Evolutionary conservation across 225 moss, liverwort and hornwort species (phyloP).

Genomic region (Bryum argenteum): DNA sequence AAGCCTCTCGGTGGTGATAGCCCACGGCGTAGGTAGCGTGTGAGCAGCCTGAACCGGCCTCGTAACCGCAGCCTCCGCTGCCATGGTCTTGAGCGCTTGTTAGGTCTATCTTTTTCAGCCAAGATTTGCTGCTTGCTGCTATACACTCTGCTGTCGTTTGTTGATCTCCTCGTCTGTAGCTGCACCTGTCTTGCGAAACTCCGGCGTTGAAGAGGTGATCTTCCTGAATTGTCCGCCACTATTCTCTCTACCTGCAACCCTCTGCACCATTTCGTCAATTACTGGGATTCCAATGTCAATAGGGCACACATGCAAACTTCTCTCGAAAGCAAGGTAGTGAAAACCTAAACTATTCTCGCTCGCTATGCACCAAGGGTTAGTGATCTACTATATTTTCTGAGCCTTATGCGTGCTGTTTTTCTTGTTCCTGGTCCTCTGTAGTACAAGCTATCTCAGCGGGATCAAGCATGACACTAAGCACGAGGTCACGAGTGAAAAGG

Average conservation of each 20-base stretch:
- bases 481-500: neutral
- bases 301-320: neutral
- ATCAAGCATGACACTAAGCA: neutral
- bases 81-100: constrained; percentile 35
- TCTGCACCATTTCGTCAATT: constrained; percentile 46
- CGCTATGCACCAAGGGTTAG: no score
- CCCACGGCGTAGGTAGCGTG: constrained; percentile 57
- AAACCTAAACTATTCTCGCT: no score
- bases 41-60: constrained; percentile 49
- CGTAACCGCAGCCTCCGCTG: constrained; percentile 48
- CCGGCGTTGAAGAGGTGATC: constrained; percentile 27
- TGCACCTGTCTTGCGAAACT: constrained; percentile 24
- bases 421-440: neutral
- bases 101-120: constrained; percentile 49
- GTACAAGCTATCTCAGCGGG: neutral
- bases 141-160: constrained; percentile 21
- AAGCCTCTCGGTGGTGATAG: constrained; percentile 40
- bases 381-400: neutral
- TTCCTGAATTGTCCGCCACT: constrained; percentile 14
- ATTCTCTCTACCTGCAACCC: constrained; percentile 47
- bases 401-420: no score
- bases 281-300: constrained; percentile 25
- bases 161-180: constrained; percentile 22
- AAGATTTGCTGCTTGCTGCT: constrained; percentile 44
- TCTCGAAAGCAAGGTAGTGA: no score